Percentiles rank a stretch among this genome's conserved stretches.
phyloP scores from a whole-genome alignment of 2,329 filamentous ascomycete species.

The Penicillium sp. region DNA sequence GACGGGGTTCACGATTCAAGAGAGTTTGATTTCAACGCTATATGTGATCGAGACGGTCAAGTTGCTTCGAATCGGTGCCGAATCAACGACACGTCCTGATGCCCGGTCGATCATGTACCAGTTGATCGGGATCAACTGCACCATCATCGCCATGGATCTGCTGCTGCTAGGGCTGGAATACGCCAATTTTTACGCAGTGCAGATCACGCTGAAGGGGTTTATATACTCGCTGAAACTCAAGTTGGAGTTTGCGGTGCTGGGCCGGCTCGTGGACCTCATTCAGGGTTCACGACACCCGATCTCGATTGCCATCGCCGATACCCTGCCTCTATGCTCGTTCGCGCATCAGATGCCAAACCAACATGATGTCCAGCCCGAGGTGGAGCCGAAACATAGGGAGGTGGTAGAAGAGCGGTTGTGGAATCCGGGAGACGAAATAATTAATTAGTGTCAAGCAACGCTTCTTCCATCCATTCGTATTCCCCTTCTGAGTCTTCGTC shows the following conservation, averaged over 20 bases:
- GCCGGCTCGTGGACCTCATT: conserved; percentile 44
- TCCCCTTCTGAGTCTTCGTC: conserved; percentile 41
- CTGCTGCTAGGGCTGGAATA: conserved; percentile 42
- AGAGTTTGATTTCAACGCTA: conserved; percentile 47
- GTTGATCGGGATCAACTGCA: conserved; percentile 46
- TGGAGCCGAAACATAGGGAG: background rate
- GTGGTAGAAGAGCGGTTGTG: background rate
- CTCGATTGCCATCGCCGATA: conserved; percentile 22
- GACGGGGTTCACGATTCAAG: conserved; percentile 47
- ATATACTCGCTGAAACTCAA: conserved; percentile 46
- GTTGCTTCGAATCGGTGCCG: conserved; percentile 38
- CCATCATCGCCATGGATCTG: conserved; percentile 50
- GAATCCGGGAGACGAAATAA: background rate
- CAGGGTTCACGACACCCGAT: conserved; percentile 28
- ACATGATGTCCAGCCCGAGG: conserved; percentile 5
- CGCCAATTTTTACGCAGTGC: conserved; percentile 41
- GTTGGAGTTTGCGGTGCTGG: conserved; percentile 57
- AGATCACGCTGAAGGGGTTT: conserved; percentile 43
- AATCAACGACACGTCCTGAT: conserved; percentile 17
- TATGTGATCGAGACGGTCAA: conserved; percentile 56
- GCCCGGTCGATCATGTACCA: conserved; percentile 43
- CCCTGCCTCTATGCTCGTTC: conserved; percentile 23
- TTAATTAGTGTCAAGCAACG: background rate
- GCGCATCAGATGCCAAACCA: conserved; percentile 9
- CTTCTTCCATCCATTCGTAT: conserved; percentile 28